Percentiles rank a stretch among this genome's conserved stretches.
Conservation (phyloP, 371 early-diverging fungal genomes). For the Actinomucor elegans region DNA sequence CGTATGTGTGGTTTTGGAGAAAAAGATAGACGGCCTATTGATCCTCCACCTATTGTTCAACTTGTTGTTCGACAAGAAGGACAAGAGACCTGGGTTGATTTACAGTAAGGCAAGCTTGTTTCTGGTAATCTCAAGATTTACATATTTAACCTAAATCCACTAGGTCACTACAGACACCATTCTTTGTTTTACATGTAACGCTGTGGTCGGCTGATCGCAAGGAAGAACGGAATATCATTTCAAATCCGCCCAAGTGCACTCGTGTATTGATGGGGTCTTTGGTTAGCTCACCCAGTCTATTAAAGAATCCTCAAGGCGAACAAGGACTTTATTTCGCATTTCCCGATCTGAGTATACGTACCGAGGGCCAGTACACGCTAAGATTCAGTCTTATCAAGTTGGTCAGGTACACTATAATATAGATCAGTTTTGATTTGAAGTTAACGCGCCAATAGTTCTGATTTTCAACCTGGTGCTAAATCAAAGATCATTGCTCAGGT, state of each 20-base stretch:
- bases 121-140: no score
- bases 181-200: conserved; percentile 76
- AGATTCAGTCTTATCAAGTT: conserved; percentile 66
- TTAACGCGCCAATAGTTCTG: conserved; percentile 34
- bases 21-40: conserved; percentile 72
- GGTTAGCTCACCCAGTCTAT: conserved; percentile 76
- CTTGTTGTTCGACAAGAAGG: conserved; percentile 54
- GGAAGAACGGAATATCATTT: conserved; percentile 59
- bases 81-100: conserved; percentile 36
- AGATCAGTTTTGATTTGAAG: no score
- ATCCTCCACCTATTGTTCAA: conserved; percentile 70
- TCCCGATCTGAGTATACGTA: conserved; percentile 86
- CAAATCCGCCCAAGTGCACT: conserved; percentile 64
- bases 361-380: conserved; percentile 84
- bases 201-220: conserved; percentile 70
- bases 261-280: conserved; percentile 78
- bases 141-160: not conserved
- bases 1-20: conserved; percentile 87
- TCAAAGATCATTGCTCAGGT: conserved; percentile 60
- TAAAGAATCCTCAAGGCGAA: conserved; percentile 71
- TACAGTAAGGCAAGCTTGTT: conserved; percentile 44
- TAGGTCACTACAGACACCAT: conserved; percentile 58
- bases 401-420: conserved; percentile 39
- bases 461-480: conserved; percentile 52
- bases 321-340: conserved; percentile 91